Base-by-base conservation (phyloP, 139 green algal species). In the Astrephomene gubernaculifera region DNA sequence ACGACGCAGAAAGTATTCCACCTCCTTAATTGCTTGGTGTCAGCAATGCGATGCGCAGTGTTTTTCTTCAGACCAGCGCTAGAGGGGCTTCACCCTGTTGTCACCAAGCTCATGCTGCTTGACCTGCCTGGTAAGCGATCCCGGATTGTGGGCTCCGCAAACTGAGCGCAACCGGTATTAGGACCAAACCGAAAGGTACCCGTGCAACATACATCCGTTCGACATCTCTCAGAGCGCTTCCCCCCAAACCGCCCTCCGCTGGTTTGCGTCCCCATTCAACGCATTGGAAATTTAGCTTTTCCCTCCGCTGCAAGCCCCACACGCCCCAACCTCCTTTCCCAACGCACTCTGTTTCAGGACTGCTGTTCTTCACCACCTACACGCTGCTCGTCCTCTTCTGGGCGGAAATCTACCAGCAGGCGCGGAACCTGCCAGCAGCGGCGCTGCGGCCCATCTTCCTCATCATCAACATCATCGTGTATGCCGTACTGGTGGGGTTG, bases 1-100 rank as follows among this genome's bases (percentile, higher is more conserved):
- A 99, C 98, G 21, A 99, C 98, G 21, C 98, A 99, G 79, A 99
- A 99, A 89, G 96, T 99, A 25, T 99, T 99, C 87, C 96, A 99
- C 85, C 91, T 99, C 19, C 92, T 99, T 19, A 99, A 99, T 86
- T 95, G 94, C 71, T 49, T 98, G n/a, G 92, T 98, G 1, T 96
- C 90, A 52, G 61, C 76, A 3, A 52, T 98, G 68, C 94, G 97
- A 19, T 90, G 89, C 60, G 89, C 82, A 8, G 94, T 97, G 25
- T 99, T 99, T 85, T 85, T 94, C 35, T 91, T 96, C 86, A 82
- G 94, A 7, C 44, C 83, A 6, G 81, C 92, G 27, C 82, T 98
- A 53, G 91, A 94, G 49, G 82, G 69, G 14, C 79, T 95, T 36
- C 74, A 93, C 31, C 84, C 87, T 12, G 39, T 79, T 6, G 81